Conservation (phyloP, 1,284 basidiomycete species). For the Cystobasidium pallidum region DNA sequence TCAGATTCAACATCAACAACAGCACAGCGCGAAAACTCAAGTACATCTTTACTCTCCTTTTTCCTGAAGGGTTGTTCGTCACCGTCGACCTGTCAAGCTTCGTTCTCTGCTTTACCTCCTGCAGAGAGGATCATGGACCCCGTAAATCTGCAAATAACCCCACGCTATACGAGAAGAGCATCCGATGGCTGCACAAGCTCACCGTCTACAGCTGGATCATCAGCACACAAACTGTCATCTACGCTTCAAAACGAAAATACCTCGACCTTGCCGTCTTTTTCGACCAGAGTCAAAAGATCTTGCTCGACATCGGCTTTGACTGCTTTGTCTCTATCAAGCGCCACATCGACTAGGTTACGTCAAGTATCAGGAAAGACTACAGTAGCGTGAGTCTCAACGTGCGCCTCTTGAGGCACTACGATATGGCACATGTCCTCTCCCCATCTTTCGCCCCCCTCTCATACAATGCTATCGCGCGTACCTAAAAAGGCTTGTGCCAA, state of each 20-base stretch:
- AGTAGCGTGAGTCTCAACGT: constrained; percentile 21
- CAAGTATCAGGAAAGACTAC: constrained; percentile 9
- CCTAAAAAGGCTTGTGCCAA: no score
- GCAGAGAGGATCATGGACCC: neutral
- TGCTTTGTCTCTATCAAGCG: constrained; percentile 2
- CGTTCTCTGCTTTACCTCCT: neutral
- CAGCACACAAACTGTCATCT: neutral
- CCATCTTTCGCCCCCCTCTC: no score
- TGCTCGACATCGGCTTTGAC: constrained; percentile 39
- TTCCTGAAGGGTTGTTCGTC: neutral
- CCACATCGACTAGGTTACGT: neutral
- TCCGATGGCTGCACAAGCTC: constrained; percentile 2
- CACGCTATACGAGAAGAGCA: neutral
- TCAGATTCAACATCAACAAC: neutral
- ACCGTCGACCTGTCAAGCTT: neutral
- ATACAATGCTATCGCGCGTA: no score
- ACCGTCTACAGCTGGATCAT: neutral
- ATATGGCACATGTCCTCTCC: neutral
- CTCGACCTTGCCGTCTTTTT: neutral
- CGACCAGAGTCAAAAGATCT: constrained; percentile 23
- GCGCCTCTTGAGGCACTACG: no score
- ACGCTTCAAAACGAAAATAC: neutral
- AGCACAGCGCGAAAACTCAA: constrained; percentile 9
- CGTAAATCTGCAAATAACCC: neutral
- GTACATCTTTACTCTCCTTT: constrained; percentile 11